Evolutionary conservation across 495 filamentous ascomycete genomes (phyloP), one percentile per base, ranked within the genome.

Genomic region (Neurospora africana): DNA sequence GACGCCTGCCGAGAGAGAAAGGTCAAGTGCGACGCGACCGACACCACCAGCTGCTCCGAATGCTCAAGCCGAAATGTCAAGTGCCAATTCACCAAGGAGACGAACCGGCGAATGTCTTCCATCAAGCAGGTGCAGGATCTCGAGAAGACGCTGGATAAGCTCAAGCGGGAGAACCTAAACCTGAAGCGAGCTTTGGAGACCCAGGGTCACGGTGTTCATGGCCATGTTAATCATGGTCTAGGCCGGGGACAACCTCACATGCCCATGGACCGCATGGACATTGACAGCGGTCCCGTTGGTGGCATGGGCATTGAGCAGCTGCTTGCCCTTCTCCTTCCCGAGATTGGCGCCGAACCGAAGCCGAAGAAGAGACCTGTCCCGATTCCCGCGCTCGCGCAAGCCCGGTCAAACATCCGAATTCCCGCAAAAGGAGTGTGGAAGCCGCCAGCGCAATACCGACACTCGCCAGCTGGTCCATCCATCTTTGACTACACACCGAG

Each of bases 81-180:
- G 79, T 99, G 95, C 78, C 95, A 97, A 80, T 99, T 99, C 79
- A 99, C 95, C 65, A 99, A 99, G 83, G 95, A 99, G 81, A 98
- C 95, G 27, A 99, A 99, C 81, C 89, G 96, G 68, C 89, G 95
- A 74, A 99, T 99, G 95, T 98, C 95, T 67, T 97, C 94, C 17
- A 98, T 98, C 80, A 99, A 98, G 89, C 95, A 98, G 84, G 93
- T 98, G 4, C 95, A 99, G 81, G 95, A 99, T 81, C 84, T 99
- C 33, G 94, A 98, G 80, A 96, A 93, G 81, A 95, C 97, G 80
- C 88, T 99, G 70, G 84, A 89, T 35, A 86, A 87, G 44, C 86
- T 93, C 41, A 91, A 88, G 75, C 87, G 91, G 65, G 91, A 95
- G 81, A 89, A 95, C 72, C 84, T 84, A 71, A 91, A 90, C 70